Evolutionary conservation across 768 basidiomycete species (phyloP).

Genomic region (Phanerochaete carnosa): DNA sequence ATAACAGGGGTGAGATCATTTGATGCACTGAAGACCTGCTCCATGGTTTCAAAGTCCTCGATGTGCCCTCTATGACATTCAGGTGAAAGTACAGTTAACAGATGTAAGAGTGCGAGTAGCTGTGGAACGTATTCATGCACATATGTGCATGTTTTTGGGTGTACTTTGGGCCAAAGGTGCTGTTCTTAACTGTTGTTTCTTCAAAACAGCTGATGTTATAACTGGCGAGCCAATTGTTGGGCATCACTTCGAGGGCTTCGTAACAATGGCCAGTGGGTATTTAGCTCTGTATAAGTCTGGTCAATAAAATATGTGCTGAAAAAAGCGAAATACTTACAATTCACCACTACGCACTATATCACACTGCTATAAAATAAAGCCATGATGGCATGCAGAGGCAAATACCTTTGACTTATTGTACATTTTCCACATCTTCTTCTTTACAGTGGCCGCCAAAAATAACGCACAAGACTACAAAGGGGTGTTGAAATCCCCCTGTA

Average conservation of each 20-base stretch:
- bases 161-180: constrained; percentile 9
- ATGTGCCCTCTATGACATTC: no score
- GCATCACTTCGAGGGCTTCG: constrained; percentile 4
- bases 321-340: constrained; percentile 11
- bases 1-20: no score
- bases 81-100: constrained; percentile 33
- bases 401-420: constrained; percentile 39
- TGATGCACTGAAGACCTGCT: no score
- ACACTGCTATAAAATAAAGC: constrained; percentile 14
- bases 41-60: no score
- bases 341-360: constrained; percentile 19
- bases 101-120: constrained; percentile 30
- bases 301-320: not conserved
- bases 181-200: constrained; percentile 7
- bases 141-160: not conserved
- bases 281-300: constrained; percentile 16
- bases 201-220: constrained; percentile 22
- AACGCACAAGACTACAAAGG: no score
- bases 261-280: constrained; percentile 16
- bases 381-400: constrained; percentile 21
- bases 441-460: no score
- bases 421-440: constrained; percentile 32
- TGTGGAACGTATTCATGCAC: constrained; percentile 30
- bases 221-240: not conserved
- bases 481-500: no score